Base-by-base conservation (phyloP, 129 eudicot genomes). In the Escallonia rubra region DNA sequence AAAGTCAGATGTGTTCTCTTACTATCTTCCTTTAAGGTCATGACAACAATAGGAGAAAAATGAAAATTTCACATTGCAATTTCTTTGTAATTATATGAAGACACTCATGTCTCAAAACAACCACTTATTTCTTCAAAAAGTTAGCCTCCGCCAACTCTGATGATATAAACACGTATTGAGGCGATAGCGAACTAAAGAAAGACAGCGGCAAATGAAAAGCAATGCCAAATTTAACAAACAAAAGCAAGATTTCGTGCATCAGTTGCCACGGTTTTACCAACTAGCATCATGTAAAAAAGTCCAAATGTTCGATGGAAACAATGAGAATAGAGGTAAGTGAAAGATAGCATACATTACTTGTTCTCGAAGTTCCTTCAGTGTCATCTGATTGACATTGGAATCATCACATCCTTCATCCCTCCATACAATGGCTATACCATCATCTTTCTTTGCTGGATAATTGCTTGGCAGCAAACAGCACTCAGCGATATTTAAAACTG, bases 271-370 rank as follows among this genome's bases (percentile, higher is more conserved):
- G 4, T 63, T 12, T 2, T 63, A 63, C 8, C 60, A 57, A 57
- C 40, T 23, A 3, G 45, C 41, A 38, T 61, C 55, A 57, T 40
- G 53, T 15, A 72, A 46, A 41, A n/a, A 65, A 11, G 34, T 69
- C 39, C 39, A 7, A 23, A 68, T 45, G 14, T 10, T 42, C 12
- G 41, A 8, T 3, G 14, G 1, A 53, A 6, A 10, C 13, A 56
- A n/a, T 10, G 8, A 41, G 2, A 5, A 48, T 45, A 16, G 12
- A 43, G 62, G 9, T 3, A 6, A 45, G 44, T 51, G 13, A 43
- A 46, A 16, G 40, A n/a, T 55, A 58, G 63, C 95, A 70, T 86
- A 94, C 97, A 87, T 89, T 67, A 94, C 99, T 86, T 94, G 88
- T 58, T 74, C 83, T 13, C 96, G 76, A 16, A 94, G 78, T 66